Conservation (phyloP, 352 stramenopile species). For the Phytopythium helicoides region DNA sequence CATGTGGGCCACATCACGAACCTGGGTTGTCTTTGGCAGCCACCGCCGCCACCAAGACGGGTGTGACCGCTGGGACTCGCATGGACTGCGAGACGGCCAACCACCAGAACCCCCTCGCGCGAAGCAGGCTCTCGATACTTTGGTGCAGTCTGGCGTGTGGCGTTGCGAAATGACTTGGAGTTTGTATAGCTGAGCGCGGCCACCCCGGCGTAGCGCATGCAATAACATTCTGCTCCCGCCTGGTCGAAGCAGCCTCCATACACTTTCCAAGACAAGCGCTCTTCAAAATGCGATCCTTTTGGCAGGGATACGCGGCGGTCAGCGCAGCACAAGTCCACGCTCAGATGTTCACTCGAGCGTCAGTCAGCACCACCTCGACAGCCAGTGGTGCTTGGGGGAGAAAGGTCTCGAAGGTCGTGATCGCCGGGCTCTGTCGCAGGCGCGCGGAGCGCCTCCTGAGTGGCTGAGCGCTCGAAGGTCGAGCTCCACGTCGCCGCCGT, state of each 20-base stretch:
- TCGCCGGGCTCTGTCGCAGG: too few relatives aligned
- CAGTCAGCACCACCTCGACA: not conserved
- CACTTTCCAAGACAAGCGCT: constrained; percentile 2
- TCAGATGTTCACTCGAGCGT: not conserved
- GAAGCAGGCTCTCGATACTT: constrained; percentile 1
- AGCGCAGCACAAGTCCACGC: constrained; percentile 1
- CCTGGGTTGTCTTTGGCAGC: too few relatives aligned
- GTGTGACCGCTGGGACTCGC: too few relatives aligned
- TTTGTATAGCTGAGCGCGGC: constrained; percentile 5
- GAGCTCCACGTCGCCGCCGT: too few relatives aligned
- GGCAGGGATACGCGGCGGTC: constrained; percentile 5
- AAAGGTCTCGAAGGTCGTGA: too few relatives aligned
- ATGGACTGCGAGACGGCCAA: too few relatives aligned
- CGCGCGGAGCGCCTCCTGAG: too few relatives aligned
- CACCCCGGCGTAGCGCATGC: constrained; percentile 5
- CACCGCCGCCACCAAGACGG: too few relatives aligned
- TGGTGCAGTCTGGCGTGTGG: constrained; percentile 1
- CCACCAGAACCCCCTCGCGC: not conserved
- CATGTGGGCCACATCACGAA: too few relatives aligned
- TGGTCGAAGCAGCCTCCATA: not conserved
- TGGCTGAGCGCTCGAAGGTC: too few relatives aligned
- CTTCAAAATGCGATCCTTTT: not conserved
- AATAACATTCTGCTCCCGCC: constrained; percentile 1
- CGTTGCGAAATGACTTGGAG: not conserved
- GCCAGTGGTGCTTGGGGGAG: too few relatives aligned